phyloP scores from a whole-genome alignment of 1,139 yeast species.

The Diutina ranongensis region DNA sequence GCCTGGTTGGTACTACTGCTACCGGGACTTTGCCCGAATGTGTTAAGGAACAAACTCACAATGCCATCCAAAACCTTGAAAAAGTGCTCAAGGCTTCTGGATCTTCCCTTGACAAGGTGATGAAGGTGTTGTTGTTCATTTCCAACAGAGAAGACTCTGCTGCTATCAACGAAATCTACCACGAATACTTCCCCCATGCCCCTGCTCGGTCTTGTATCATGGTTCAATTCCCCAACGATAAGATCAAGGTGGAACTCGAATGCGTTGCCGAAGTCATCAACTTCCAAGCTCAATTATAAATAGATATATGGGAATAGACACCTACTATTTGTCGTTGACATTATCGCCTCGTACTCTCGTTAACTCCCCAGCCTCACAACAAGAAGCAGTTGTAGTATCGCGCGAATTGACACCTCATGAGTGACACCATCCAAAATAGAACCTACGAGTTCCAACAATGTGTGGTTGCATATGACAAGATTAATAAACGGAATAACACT shows the following conservation, averaged over 20 bases:
- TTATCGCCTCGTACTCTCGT: too few species aligned
- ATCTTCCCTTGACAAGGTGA: slow-evolving; percentile 1
- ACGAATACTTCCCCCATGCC: slow-evolving; percentile 5
- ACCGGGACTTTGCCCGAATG: not conserved
- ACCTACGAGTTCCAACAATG: slow-evolving; percentile 83
- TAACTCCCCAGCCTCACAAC: too few species aligned
- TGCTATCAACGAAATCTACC: not conserved
- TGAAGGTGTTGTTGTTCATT: slow-evolving; percentile 5
- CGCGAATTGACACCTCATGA: not conserved
- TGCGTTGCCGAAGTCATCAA: slow-evolving; percentile 18
- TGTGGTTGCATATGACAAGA: slow-evolving; percentile 56
- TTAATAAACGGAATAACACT: slow-evolving; percentile 27
- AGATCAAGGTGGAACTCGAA: slow-evolving; percentile 32
- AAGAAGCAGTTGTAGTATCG: too few species aligned
- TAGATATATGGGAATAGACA: too few species aligned
- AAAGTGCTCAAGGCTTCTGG: not conserved
- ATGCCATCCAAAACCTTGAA: slow-evolving; percentile 1
- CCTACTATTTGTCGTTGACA: too few species aligned
- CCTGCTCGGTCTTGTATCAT: slow-evolving; percentile 4
- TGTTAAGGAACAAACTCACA: not conserved
- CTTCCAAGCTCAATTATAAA: not conserved
- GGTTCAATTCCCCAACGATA: slow-evolving; percentile 24
- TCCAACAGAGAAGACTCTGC: not conserved
- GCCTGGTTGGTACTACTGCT: not conserved
- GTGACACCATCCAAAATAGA: slow-evolving; percentile 45